Evolutionary conservation across 352 stramenopile genomes (phyloP), one percentile per base, ranked within the genome.

Genomic region (Phytopythium delawarense): DNA sequence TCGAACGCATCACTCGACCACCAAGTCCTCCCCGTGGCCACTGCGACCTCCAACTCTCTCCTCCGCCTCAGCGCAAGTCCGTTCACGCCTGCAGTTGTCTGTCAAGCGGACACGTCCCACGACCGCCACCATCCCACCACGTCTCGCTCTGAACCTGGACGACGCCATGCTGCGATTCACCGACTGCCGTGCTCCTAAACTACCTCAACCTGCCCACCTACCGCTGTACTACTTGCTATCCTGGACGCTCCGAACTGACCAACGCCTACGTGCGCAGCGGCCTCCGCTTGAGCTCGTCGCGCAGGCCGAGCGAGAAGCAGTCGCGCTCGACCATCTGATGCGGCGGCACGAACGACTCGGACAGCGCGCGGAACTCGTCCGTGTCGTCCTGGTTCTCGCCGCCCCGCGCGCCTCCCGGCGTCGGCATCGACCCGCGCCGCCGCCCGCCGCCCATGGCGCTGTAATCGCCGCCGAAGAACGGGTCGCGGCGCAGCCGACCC

Each of bases 231-330:
- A 32, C 48, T 66, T 66, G n/a, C 57, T 63, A 55, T 51, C 66
- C 37, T 68, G 23, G 4, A 57, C 58, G 30, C 16, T 45, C 18
- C 51, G 7, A 30, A 2, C 18, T 16, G 7, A n/a, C 32, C 16
- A 15, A 20, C 32, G 32, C 34, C 56, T 59, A 68, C 18, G 63
- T 69, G 55, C 63, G 63, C 12, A 62, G 39, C 1, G 76, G 80
- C 23, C 82, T 79, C 8, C 77, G 78, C 67, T 92, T 92, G 58
- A 92, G 69, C 57, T 87, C 75, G 63, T 89, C 76, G 21, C 78
- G 80, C 20, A 92, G 66, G 12, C 83, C 83, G 16, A 90, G 71
- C 15, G 83, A 92, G 63, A 92, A 90, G 55, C 76, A 89, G 58
- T 85, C 79, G 53, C 53, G 79, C 54, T 90, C 66, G 15, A 92